phyloP scores from a whole-genome alignment of 176 grass and related monocot species.

The Luzula sylvatica region DNA sequence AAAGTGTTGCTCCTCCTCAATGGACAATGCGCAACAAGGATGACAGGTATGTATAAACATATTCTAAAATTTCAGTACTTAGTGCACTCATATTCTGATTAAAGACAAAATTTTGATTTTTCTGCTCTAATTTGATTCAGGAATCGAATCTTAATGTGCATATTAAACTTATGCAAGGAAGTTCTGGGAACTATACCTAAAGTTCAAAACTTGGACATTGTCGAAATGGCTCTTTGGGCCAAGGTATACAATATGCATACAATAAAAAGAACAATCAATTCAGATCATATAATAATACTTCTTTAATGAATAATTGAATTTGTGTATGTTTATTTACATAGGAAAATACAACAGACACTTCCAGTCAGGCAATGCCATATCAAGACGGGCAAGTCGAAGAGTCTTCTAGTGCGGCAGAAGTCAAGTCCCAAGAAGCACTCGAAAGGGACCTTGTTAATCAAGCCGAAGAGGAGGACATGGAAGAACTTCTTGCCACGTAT shows the following conservation, averaged over 20 bases:
- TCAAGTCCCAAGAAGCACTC: constrained; percentile 38
- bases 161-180: constrained; percentile 83
- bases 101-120: too few relatives aligned
- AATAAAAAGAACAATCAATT: neutral
- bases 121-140: constrained; percentile 13
- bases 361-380: constrained; percentile 27
- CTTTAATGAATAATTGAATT: neutral
- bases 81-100: neutral
- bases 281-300: neutral
- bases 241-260: constrained; percentile 35
- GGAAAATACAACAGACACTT: constrained; percentile 51
- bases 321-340: constrained; percentile 9
- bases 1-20: constrained; percentile 78
- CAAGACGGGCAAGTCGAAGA: constrained; percentile 38
- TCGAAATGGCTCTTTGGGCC: constrained; percentile 98
- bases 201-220: constrained; percentile 71
- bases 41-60: constrained; percentile 45
- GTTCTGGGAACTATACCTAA: constrained; percentile 66
- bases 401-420: constrained; percentile 28
- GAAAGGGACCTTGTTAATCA: constrained; percentile 77
- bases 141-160: constrained; percentile 70
- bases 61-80: neutral
- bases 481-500: constrained; percentile 76
- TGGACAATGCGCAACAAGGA: constrained; percentile 98
- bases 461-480: constrained; percentile 85